Conservation (phyloP, 257 asterid genomes). For the Nicotiana attenuata region DNA sequence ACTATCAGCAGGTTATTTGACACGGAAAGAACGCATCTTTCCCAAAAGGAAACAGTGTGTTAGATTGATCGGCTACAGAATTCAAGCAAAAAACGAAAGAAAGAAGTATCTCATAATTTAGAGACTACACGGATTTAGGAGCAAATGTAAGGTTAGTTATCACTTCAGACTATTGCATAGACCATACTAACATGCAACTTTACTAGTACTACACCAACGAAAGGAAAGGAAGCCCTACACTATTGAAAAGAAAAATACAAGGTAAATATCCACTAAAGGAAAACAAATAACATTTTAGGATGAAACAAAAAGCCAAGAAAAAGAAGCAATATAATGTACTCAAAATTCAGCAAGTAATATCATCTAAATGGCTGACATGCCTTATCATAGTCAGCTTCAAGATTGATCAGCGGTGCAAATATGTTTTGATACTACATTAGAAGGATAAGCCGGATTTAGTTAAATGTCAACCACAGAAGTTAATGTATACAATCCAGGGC, state of each 20-base stretch:
- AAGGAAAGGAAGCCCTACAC: neutral
- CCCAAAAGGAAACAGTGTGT: neutral
- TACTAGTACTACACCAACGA: neutral
- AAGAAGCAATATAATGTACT: neutral
- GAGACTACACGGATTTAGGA: neutral
- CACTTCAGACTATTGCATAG: neutral
- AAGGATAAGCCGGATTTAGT: neutral
- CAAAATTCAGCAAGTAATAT: neutral
- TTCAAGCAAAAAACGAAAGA: neutral
- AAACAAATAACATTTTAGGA: neutral
- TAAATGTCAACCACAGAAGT: neutral
- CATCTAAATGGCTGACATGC: conserved; percentile 25
- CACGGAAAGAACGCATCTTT: neutral
- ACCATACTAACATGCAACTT: neutral
- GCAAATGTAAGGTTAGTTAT: neutral
- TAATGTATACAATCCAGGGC: neutral
- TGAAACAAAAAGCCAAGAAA: neutral
- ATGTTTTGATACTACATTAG: conserved; percentile 91
- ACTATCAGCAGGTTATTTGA: neutral
- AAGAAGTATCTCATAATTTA: neutral
- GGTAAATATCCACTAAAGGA: neutral
- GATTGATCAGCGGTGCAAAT: conserved; percentile 97
- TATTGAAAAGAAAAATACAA: neutral
- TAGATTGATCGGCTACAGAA: neutral
- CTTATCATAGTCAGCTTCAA: conserved; percentile 99